Conservation (phyloP, 164 flowering plant genomes). For the Chimonanthus salicifolius region DNA sequence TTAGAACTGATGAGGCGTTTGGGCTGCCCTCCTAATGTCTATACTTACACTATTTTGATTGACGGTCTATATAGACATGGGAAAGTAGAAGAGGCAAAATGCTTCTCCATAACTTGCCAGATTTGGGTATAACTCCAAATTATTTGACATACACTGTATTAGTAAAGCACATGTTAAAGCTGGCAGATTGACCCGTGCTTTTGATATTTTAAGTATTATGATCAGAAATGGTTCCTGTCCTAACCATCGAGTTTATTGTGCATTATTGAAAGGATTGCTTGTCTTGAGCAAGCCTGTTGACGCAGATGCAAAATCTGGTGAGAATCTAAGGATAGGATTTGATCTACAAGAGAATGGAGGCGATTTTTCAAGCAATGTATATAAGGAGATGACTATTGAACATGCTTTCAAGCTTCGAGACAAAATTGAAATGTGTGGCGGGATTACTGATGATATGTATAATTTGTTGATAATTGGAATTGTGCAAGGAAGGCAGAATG, state of each 20-base stretch:
- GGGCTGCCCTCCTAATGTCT: conserved; percentile 30
- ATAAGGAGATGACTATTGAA: conserved; percentile 9
- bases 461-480: conserved; percentile 6
- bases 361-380: conserved; percentile 2
- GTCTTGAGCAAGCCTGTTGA: not conserved
- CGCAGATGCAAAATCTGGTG: not conserved
- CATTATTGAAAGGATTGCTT: conserved; percentile 14
- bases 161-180: conserved; percentile 21
- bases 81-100: conserved; percentile 25
- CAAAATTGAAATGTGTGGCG: conserved; percentile 2
- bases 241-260: conserved; percentile 13
- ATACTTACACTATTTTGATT: conserved; percentile 24
- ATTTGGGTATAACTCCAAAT: conserved; percentile 10
- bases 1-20: conserved; percentile 24
- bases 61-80: conserved; percentile 19
- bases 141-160: conserved; percentile 18
- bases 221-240: conserved; percentile 20
- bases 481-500: conserved; percentile 12
- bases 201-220: conserved; percentile 23
- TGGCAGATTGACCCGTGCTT: conserved; percentile 22
- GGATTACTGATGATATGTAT: conserved; percentile 5
- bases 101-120: conserved; percentile 19
- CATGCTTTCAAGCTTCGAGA: conserved; percentile 11
- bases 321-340: conserved; percentile 19
- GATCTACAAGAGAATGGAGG: conserved; percentile 1